A percentile compares a stretch with the other conserved stretches of the same genome.
These are phyloP conservation scores for Arthrocladium fulminans DNA, from an alignment of 2,329 filamentous ascomycete species.

Conservation along the genomic window DNA sequence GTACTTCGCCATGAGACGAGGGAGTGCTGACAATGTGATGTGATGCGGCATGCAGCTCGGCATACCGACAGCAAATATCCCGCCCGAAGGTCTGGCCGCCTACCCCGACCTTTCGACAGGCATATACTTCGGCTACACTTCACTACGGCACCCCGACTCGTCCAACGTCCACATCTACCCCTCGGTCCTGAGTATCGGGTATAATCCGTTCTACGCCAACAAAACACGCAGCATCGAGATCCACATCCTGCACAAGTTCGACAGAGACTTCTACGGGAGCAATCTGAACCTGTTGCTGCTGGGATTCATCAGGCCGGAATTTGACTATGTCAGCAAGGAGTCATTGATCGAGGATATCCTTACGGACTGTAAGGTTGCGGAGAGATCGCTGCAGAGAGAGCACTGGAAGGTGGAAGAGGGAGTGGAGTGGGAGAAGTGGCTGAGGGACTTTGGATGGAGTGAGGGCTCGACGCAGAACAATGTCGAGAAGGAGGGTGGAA, in stretches of 20 bases:
- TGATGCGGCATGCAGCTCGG: slow-evolving; percentile 58
- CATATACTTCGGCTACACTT: slow-evolving; percentile 89
- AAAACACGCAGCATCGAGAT: slow-evolving; percentile 73
- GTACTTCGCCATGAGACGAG: too few species aligned
- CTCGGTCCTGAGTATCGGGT: slow-evolving; percentile 90
- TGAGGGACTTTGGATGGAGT: slow-evolving; percentile 24
- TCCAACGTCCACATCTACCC: slow-evolving; percentile 48
- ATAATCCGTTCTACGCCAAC: slow-evolving; percentile 98
- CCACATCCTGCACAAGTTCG: slow-evolving; percentile 57
- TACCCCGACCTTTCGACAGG: slow-evolving; percentile 57
- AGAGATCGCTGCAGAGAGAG: slow-evolving; percentile 58
- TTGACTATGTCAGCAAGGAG: slow-evolving; percentile 76
- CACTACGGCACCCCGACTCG: slow-evolving; percentile 51
- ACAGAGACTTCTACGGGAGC: slow-evolving; percentile 72
- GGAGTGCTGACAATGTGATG: not conserved
- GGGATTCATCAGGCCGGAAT: slow-evolving; percentile 82
- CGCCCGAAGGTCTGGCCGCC: slow-evolving; percentile 56
- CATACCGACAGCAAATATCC: slow-evolving; percentile 90
- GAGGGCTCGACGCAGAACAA: slow-evolving; percentile 22
- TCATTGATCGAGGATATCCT: slow-evolving; percentile 80
- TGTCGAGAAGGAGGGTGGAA: slow-evolving; percentile 25
- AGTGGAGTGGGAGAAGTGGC: slow-evolving; percentile 22
- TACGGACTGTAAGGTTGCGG: slow-evolving; percentile 76
- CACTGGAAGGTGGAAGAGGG: slow-evolving; percentile 41
- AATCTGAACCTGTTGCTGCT: slow-evolving; percentile 71